Evolutionary conservation across 2,329 filamentous ascomycete genomes (phyloP).

Genomic region (Aspergillus sergii): DNA sequence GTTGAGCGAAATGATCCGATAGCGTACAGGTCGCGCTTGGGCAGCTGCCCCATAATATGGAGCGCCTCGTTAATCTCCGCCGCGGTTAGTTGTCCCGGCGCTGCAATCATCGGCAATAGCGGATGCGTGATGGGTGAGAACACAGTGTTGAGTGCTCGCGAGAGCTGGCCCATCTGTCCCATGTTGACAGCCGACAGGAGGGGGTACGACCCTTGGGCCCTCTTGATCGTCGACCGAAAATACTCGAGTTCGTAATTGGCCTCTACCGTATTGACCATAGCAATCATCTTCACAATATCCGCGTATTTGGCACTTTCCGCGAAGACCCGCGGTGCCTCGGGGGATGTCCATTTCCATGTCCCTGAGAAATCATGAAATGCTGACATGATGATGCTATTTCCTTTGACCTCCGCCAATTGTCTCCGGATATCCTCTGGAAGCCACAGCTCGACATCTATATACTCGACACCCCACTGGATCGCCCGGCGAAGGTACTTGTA

Average conservation of each 20-base stretch:
- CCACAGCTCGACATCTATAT: constrained; percentile 88
- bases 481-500: constrained; percentile 80
- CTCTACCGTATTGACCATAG: constrained; percentile 76
- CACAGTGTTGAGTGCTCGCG: constrained; percentile 78
- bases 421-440: constrained; percentile 74
- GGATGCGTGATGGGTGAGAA: constrained; percentile 89
- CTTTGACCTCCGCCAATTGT: constrained; percentile 68
- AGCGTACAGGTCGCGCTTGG: constrained; percentile 77
- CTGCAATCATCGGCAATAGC: constrained; percentile 78
- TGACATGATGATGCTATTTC: constrained; percentile 84
- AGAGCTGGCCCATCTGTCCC: constrained; percentile 83
- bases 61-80: constrained; percentile 82
- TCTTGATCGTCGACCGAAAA: constrained; percentile 75
- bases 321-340: constrained; percentile 72
- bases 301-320: constrained; percentile 71
- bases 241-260: constrained; percentile 91
- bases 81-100: constrained; percentile 81
- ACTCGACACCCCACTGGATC: constrained; percentile 87
- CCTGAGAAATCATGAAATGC: constrained; percentile 89
- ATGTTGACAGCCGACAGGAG: constrained; percentile 84
- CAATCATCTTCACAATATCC: constrained; percentile 90
- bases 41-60: constrained; percentile 76
- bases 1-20: constrained; percentile 74
- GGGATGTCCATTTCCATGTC: constrained; percentile 78
- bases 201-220: constrained; percentile 66